Evolutionary conservation across 202 grass and related monocot genomes (phyloP), one percentile per base, ranked within the genome.

Genomic region (Panicum hallii): DNA sequence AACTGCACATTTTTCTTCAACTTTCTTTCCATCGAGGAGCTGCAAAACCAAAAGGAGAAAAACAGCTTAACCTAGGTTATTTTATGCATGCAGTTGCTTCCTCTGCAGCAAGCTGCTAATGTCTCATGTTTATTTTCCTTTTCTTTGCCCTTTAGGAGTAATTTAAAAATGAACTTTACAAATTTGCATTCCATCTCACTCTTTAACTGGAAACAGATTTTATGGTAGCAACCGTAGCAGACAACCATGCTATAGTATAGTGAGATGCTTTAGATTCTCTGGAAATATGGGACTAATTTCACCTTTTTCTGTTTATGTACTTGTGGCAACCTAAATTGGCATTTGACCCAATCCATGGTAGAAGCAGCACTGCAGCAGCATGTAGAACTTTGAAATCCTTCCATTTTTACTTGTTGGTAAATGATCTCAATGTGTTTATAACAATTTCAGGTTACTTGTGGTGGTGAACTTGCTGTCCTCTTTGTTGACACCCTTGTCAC

Each of bases 391-490:
- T 74, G 14, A 67, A 71, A 56, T 62, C 19, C 84, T 67, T 72
- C 12, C 40, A 62, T 54, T 38, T 76, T 71, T 64, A 12, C 23
- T 74, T 87, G 53, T 74, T 70, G 68, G 22, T 69, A 22, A 75
- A 82, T 62, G 9, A n/a, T 82, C 55, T 88, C 38, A 53, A 82
- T 68, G 30, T 75, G 54, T 48, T 69, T 55, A 22, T 77, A 74
- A 75, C 48, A 54, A 87, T 81, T 91, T 84, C 81, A 99, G 97
- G 86, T 99, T 46, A 99, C 88, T 56, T 94, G 97, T 34, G 93
- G 93, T 80, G 90, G 75, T 79, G 97, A 99, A 90, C 86, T 99
- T 36, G 87, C 90, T 74, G 75, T 79, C n/a, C 48, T 99, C 65
- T 91, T 96, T 54, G 93, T 96, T 55, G 93, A 94, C 32, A 92